phyloP scores from a whole-genome alignment of 257 asterid genomes.

The Gardenia jasminoides region DNA sequence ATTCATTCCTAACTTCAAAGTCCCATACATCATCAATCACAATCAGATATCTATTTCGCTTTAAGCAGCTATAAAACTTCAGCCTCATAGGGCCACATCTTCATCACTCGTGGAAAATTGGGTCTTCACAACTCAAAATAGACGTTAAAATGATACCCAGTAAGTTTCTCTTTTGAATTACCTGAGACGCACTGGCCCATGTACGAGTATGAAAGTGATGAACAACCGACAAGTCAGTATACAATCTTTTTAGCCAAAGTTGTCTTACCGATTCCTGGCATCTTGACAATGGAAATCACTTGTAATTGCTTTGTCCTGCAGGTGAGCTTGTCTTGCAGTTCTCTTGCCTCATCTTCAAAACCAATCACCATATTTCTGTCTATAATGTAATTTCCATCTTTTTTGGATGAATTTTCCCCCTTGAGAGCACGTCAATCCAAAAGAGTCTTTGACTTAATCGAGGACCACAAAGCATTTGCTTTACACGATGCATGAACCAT shows the following conservation, averaged over 20 bases:
- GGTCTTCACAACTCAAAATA: neutral
- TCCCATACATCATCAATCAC: slow-evolving; percentile 3
- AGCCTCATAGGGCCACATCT: neutral
- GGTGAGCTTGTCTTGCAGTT: neutral
- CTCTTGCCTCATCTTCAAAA: neutral
- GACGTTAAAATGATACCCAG: neutral
- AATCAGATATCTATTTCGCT: neutral
- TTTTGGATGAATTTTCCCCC: neutral
- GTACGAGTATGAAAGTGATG: neutral
- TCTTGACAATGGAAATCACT: neutral
- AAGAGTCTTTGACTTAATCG: no score
- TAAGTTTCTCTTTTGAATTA: neutral
- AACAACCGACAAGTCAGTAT: neutral
- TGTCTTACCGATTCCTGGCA: neutral
- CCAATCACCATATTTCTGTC: neutral
- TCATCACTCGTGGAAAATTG: neutral
- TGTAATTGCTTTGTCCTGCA: neutral
- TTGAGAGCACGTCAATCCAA: neutral
- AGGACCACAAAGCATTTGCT: no score
- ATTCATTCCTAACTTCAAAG: neutral
- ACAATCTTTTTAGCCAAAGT: neutral
- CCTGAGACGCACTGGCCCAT: neutral
- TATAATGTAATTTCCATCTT: neutral
- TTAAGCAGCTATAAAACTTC: neutral
- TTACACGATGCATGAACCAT: no score